Base-by-base conservation (phyloP, 2,329 filamentous ascomycete species). In the Neonectria magnoliae region DNA sequence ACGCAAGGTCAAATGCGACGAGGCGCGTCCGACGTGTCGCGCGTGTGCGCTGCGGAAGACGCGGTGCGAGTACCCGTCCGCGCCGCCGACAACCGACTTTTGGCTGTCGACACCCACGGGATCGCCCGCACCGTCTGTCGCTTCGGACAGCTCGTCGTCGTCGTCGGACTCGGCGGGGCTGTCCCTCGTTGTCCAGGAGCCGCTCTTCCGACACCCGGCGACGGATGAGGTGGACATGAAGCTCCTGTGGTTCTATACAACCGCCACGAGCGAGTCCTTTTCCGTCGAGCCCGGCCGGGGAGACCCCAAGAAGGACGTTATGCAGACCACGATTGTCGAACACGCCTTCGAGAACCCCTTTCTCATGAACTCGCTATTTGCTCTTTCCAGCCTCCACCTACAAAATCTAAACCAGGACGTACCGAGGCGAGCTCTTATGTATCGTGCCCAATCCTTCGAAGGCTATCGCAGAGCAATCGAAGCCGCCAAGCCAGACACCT, bases 1-100 rank as follows among this genome's bases (percentile, higher is more conserved):
- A 13, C 82, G 85, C 60, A 86, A 84, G 75, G 83, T 85, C 56
- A 87, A 86, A 73, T 87, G 85, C 74, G 81, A 85, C 65, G 84
- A 88, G 70, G 77, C 70, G 5, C 81, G 79, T 31, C 86, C 86
- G 0, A 70, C 76, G 3, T 88, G 85, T 69, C 80, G 80, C 38
- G 78, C 81, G 27, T 88, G 86, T 72, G 79, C 75, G 48, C 73
- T 83, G 64, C 81, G 85, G 60, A 80, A 78, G 58, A 81, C 82
- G 60, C 73, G 76, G 2, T 88, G 86, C 73, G 73, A 82, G 53
- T 88, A 87, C 69, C 77, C 78, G 53, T 25, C 5, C 25, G 67
- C 56, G 33, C 55, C 67, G 22, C 11, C 61, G 14, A 50, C 58
- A 14, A 14, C 11, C 11, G 11, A 22, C 18, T 22, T 14, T 14